Base-by-base conservation (phyloP, 169 alveolate species). In the Eimeria necatrix region DNA sequence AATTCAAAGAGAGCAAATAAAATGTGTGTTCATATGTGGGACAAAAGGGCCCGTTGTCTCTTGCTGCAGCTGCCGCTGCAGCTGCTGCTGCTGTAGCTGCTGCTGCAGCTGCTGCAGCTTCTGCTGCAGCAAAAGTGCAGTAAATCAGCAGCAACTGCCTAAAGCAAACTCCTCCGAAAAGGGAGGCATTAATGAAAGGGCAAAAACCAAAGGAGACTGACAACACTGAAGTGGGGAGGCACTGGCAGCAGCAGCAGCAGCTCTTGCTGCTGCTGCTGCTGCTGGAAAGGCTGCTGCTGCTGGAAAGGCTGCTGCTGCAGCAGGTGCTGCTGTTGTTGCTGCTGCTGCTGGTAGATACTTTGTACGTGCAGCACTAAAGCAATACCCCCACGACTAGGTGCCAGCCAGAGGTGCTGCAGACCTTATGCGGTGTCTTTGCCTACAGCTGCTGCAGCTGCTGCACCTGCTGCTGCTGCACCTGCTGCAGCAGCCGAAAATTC, bases 391-490 rank as follows among this genome's bases (percentile, higher is more conserved):
- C 41, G 41, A 32, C 41, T 32, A 32, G 41, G 41, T 32, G 41
- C 41, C 41, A 32, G 41, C 41, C 0, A 32, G 41, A 32, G 3
- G 41, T 32, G 41, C 41, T 32, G 41, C 41, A 32, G 41, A 32
- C 41, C 41, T 32, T 32, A 32, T 32, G 41, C 41, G 41, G 41
- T 0, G 41, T 32, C 41, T 32, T 32, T 32, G 41, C 41, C 41
- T 32, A 32, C 41, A 56, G 20, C 12, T 56, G 68, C 22, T 56
- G 68, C 20, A 10, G 4, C 20, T 56, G 68, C 68, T 56, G 68
- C 20, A 12, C 22, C 60, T 74, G 41, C 85, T 74, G 85, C 85
- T 74, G 85, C 85, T 3, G 85, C 22, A 48, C 10, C 85, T 73
- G 41, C 41, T 32, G 41, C 41, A 32, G 68, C 68, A 56, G 68